These are phyloP conservation scores for Cryoendolithus antarcticus DNA, from an alignment of 2,329 filamentous ascomycete genomes.

Conservation along the genomic window DNA sequence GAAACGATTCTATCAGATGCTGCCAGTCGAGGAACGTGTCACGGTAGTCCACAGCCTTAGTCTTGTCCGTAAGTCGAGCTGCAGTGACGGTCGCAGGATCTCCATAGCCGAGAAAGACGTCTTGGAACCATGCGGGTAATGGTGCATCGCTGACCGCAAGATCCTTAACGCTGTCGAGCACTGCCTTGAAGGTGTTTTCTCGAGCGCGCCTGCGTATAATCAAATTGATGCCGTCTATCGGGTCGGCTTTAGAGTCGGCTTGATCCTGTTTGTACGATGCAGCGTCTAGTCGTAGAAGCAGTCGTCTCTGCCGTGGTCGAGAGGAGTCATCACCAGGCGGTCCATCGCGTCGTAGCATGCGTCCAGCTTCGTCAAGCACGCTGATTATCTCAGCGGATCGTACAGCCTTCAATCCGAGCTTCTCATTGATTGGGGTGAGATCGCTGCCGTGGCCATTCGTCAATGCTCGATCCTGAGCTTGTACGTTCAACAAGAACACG, in stretches of 20 bases:
- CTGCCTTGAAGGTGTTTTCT: conserved; percentile 94
- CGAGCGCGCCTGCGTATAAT: conserved; percentile 69
- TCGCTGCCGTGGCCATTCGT: conserved; percentile 41
- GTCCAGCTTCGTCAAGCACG: conserved; percentile 74
- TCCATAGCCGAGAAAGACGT: conserved; percentile 95
- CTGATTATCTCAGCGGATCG: conserved; percentile 78
- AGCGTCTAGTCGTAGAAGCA: conserved; percentile 73
- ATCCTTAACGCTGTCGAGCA: conserved; percentile 81
- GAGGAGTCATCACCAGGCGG: conserved; percentile 47
- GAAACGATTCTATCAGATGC: conserved; percentile 78
- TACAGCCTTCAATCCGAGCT: conserved; percentile 55
- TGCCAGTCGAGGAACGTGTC: conserved; percentile 96
- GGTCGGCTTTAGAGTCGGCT: conserved; percentile 54
- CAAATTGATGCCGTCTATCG: conserved; percentile 77
- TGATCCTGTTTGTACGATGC: conserved; percentile 66
- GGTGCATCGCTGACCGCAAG: conserved; percentile 75
- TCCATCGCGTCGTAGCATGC: conserved; percentile 49
- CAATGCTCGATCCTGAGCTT: conserved; percentile 42
- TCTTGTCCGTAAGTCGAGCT: conserved; percentile 63
- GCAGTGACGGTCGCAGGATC: conserved; percentile 82
- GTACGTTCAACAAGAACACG: conserved; percentile 71
- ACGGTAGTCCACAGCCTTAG: conserved; percentile 73
- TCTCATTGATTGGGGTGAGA: conserved; percentile 38
- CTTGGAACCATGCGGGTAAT: conserved; percentile 82
- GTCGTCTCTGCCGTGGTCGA: conserved; percentile 49